Conservation (phyloP, 208 protist species). For the Leptomonas seymouri region DNA sequence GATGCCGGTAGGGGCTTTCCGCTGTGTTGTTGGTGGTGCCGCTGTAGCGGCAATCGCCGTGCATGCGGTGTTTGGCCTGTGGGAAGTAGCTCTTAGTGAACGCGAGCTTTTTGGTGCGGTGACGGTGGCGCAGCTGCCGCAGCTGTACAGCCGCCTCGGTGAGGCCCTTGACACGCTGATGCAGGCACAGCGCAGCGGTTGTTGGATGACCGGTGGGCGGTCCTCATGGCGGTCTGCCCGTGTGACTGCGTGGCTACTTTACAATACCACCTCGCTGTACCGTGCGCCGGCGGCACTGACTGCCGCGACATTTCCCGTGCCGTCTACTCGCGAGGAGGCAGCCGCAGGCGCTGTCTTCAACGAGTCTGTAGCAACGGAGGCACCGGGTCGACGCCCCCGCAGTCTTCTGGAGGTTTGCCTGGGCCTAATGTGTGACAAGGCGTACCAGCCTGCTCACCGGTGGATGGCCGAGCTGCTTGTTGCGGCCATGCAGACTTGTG, state of each 20-base stretch:
- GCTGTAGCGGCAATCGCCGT: conserved; percentile 8
- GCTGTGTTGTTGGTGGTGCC: conserved; percentile 14
- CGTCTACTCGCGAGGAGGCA: background rate
- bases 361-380: too few species aligned
- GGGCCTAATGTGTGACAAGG: conserved; percentile 15
- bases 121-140: conserved; percentile 26
- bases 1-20: conserved; percentile 22
- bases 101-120: conserved; percentile 18
- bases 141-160: conserved; percentile 20
- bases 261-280: conserved; percentile 18
- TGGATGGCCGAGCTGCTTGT: conserved; percentile 27
- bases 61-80: conserved; percentile 18
- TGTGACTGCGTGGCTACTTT: conserved; percentile 19
- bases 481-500: conserved; percentile 14
- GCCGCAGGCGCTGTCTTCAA: too few species aligned
- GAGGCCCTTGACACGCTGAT: conserved; percentile 24
- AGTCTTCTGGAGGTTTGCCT: conserved; percentile 16
- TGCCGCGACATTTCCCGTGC: conserved; percentile 20
- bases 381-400: conserved; percentile 2
- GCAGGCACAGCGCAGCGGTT: conserved; percentile 2
- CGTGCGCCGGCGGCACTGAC: conserved; percentile 5
- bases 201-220: conserved; percentile 8
- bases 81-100: conserved; percentile 10
- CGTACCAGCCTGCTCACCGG: conserved; percentile 9
- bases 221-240: conserved; percentile 24